Percentiles rank a stretch among this genome's conserved stretches.
Evolutionary conservation across 352 stramenopile genomes (phyloP).

Genomic region (Salisapilia sapeloensis): DNA sequence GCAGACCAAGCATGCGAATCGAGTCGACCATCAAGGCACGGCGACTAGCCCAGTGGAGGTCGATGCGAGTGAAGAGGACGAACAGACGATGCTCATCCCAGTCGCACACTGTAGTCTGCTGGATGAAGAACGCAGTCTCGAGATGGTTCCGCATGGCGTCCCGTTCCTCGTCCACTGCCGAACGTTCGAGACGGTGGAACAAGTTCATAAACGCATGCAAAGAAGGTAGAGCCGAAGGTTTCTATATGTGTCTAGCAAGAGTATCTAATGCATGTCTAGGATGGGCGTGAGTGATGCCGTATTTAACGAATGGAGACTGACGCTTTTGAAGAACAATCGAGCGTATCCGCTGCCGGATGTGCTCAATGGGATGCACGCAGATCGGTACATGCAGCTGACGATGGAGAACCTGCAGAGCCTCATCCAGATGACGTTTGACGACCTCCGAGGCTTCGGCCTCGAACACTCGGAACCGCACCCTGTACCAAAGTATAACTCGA

Average conservation of each 20-base stretch:
- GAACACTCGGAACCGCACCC: constrained; percentile 53
- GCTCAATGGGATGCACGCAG: constrained; percentile 44
- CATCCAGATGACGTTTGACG: constrained; percentile 31
- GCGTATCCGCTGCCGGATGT: constrained; percentile 30
- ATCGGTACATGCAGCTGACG: constrained; percentile 22
- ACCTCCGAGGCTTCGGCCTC: constrained; percentile 35
- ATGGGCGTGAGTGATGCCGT: constrained; percentile 46
- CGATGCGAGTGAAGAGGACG: constrained; percentile 5
- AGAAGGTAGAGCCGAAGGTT: too few species aligned
- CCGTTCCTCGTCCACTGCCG: constrained; percentile 49
- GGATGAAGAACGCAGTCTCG: constrained; percentile 6
- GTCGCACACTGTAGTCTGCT: background rate
- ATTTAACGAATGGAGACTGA: constrained; percentile 55
- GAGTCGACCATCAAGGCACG: background rate
- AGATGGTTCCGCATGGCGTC: constrained; percentile 60
- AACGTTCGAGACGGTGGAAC: constrained; percentile 32
- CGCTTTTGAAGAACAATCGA: constrained; percentile 61
- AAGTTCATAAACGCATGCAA: constrained; percentile 62
- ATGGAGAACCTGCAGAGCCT: constrained; percentile 48
- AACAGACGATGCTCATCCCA: constrained; percentile 2
- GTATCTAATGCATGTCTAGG: constrained; percentile 8
- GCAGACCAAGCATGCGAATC: background rate
- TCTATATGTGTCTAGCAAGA: too few species aligned
- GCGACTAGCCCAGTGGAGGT: background rate
- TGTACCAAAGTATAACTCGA: constrained; percentile 8